Base-by-base conservation (phyloP, 768 basidiomycete species). In the Sporobolomyces pararoseus region DNA sequence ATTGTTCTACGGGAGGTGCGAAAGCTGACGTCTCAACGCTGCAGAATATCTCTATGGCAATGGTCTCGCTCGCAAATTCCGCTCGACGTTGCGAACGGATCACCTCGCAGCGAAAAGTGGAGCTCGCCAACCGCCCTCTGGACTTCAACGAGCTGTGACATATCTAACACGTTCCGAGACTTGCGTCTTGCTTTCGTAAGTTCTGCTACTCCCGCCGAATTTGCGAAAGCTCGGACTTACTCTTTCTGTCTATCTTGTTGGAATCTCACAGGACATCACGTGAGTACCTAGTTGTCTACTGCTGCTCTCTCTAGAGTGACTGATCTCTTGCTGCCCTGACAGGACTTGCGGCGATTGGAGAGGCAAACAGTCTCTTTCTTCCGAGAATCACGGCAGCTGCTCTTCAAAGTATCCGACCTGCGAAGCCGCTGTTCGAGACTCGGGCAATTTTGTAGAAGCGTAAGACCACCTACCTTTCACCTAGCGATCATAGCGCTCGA, bases 181-280 rank as follows among this genome's bases (percentile, higher is more conserved):
- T 32, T 49, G 19, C 27, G 46, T 23, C 46, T 61, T 1, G 59
- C 59, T 7, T 61, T 61, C 31, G 59, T 61, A 31, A 31, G 59
- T 61, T 12, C 29, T n/a, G n/a, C n/a, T n/a, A n/a, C n/a, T n/a
- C n/a, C n/a, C n/a, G n/a, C n/a, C n/a, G n/a, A n/a, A n/a, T n/a
- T n/a, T n/a, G n/a, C n/a, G n/a, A n/a, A n/a, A n/a, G n/a, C n/a
- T n/a, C n/a, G n/a, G n/a, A n/a, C n/a, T n/a, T n/a, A n/a, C n/a
- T n/a, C n/a, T n/a, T n/a, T n/a, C n/a, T n/a, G n/a, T n/a, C n/a
- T n/a, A n/a, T n/a, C n/a, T n/a, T n/a, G n/a, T n/a, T n/a, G n/a
- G n/a, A n/a, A n/a, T n/a, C n/a, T n/a, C n/a, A n/a, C 46, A 61
- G 59, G 59, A 61, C 21, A 61, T 61, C 46, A 49, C 59, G 59